A percentile compares a stretch with the other conserved stretches of the same genome.
phyloP scores from a whole-genome alignment of 140 eudicot genomes.

The Erigeron philadelphicus region DNA sequence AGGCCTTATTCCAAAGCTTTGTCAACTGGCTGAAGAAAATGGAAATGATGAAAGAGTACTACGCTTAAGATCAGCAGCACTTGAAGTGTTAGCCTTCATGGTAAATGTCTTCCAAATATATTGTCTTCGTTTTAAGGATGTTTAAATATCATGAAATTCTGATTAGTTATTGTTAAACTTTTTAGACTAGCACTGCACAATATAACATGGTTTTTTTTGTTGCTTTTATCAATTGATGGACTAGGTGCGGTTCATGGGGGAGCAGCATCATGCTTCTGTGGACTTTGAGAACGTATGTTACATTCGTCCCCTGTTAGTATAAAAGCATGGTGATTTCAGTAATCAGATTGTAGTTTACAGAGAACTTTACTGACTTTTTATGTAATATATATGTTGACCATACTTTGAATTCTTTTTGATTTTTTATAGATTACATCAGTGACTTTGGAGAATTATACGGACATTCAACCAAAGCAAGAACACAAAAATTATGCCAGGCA shows the following conservation, averaged over 20 bases:
- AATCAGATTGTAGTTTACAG: constrained; percentile 23
- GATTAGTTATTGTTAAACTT: background rate
- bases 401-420: constrained; percentile 15
- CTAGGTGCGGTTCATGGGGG: constrained; percentile 67
- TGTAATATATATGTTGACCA: constrained; percentile 21
- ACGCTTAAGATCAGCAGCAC: constrained; percentile 65
- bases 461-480: constrained; percentile 33
- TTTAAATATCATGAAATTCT: constrained; percentile 10
- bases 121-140: constrained; percentile 10
- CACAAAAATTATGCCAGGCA: constrained; percentile 22
- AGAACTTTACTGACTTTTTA: constrained; percentile 15
- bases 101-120: constrained; percentile 28
- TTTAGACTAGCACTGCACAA: background rate
- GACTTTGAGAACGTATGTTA: constrained; percentile 67
- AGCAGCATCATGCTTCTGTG: constrained; percentile 66
- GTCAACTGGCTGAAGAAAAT: constrained; percentile 71
- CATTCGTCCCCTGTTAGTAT: constrained; percentile 18
- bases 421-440: constrained; percentile 62
- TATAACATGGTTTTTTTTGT: constrained; percentile 13
- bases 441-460: constrained; percentile 67
- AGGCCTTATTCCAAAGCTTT: constrained; percentile 74
- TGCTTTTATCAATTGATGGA: background rate
- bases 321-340: constrained; percentile 34
- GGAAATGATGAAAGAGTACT: constrained; percentile 66
- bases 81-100: constrained; percentile 64